Base-by-base conservation (phyloP, 1,139 yeast species). In the Yamadazyma oceani region DNA sequence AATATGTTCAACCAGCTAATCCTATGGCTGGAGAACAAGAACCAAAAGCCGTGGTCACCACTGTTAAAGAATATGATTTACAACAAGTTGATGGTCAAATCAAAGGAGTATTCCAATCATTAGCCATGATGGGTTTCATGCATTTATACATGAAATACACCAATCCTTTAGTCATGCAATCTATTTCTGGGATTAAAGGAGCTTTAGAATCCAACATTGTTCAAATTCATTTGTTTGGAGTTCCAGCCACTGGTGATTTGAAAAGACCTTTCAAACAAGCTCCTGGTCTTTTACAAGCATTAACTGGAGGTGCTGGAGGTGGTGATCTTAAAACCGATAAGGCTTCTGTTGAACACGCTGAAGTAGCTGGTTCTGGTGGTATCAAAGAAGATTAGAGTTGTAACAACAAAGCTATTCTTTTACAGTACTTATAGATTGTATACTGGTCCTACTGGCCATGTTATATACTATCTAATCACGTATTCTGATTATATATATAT, bases 61-160 rank as follows among this genome's bases (percentile, higher is more conserved):
- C 97, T 39, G 89, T 89, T 49, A 88, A 82, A 73, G 97, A 92
- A 55, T 94, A 92, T 71, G 99, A 92, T 64, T 76, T 88, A 61
- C 76, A 81, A 62, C 97, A 92, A 70, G 77, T 90, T 48, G 82
- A 85, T 60, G 44, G 78, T 36, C 83, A 88, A 46, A 78, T 90
- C 64, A 87, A 85, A 69, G 75, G 95, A 48, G 78, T 89, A 50
- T 82, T 85, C 75, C 85, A 94, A 50, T 87, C 95, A 46, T 65
- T 89, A 55, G 97, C 96, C 57, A 90, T 94, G 97, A 90, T 94
- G 94, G 96, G 85, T 24, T 86, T 92, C 81, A 90, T 92, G 97
- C 98, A 92, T 68, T 57, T 92, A 47, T 92, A 92, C 81, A 83
- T 94, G 95, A 86, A 89, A 69, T 94, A 88, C 78, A 88, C 97